These are phyloP conservation scores for Alternaria postmessia DNA, from an alignment of 2,329 filamentous ascomycete species.

Conservation along the genomic window DNA sequence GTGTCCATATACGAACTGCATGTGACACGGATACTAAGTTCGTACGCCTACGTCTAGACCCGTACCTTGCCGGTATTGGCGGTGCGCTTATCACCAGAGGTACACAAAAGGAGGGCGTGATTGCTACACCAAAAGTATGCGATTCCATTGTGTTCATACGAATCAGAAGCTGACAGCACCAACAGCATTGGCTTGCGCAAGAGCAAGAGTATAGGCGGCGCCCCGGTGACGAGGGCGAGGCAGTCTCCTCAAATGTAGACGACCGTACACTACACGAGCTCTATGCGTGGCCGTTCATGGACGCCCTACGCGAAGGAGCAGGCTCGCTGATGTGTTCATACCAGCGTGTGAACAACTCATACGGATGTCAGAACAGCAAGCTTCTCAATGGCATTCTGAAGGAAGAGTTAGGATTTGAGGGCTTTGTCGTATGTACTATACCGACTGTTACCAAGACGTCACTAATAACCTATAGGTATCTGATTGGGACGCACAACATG, in stretches of 20 bases:
- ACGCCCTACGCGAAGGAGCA: slow-evolving; percentile 65
- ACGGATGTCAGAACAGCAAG: slow-evolving; percentile 49
- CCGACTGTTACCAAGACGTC: neutral
- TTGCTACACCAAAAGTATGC: slow-evolving; percentile 31
- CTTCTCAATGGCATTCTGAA: slow-evolving; percentile 61
- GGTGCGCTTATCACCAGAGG: slow-evolving; percentile 60
- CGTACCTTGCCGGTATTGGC: slow-evolving; percentile 66
- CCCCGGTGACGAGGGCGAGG: slow-evolving; percentile 58
- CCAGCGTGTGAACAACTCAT: slow-evolving; percentile 44
- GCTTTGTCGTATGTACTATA: slow-evolving; percentile 47
- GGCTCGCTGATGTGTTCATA: slow-evolving; percentile 68
- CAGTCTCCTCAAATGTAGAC: slow-evolving; percentile 68
- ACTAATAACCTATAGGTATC: slow-evolving; percentile 16
- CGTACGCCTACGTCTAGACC: slow-evolving; percentile 51
- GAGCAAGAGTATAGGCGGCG: slow-evolving; percentile 63
- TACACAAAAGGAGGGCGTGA: slow-evolving; percentile 62
- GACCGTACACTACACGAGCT: slow-evolving; percentile 71
- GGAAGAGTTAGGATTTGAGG: slow-evolving; percentile 59
- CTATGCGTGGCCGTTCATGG: slow-evolving; percentile 72
- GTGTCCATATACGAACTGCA: no score
- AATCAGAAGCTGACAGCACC: slow-evolving; percentile 32
- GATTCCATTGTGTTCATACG: neutral
- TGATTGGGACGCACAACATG: slow-evolving; percentile 58
- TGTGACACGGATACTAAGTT: no score
- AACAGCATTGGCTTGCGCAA: slow-evolving; percentile 53